These are phyloP conservation scores for Bimuria novae-zelandiae DNA, from an alignment of 2,329 filamentous ascomycete genomes.

Conservation along the genomic window DNA sequence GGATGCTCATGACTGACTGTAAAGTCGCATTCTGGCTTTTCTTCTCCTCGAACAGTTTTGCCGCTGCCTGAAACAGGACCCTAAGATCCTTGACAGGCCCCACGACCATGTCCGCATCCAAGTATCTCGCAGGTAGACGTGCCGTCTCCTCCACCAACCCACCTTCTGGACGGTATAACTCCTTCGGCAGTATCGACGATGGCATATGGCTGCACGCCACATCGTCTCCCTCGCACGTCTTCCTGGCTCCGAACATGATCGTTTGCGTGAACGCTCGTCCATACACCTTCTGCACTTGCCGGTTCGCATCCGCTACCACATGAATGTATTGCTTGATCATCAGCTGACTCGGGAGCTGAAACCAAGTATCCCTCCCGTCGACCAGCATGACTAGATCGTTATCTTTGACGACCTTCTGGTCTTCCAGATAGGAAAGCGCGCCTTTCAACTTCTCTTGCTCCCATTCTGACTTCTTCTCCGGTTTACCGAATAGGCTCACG, in stretches of 20 bases:
- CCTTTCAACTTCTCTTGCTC: slow-evolving; percentile 53
- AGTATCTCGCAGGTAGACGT: slow-evolving; percentile 46
- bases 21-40: slow-evolving; percentile 41
- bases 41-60: slow-evolving; percentile 43
- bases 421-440: slow-evolving; percentile 55
- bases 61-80: slow-evolving; percentile 51
- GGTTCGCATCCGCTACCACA: slow-evolving; percentile 59
- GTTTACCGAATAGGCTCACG: slow-evolving; percentile 50
- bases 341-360: slow-evolving; percentile 67
- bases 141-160: slow-evolving; percentile 44
- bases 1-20: slow-evolving; percentile 54
- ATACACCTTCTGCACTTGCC: slow-evolving; percentile 56
- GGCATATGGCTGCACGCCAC: slow-evolving; percentile 60
- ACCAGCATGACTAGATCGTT: slow-evolving; percentile 67
- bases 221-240: slow-evolving; percentile 56
- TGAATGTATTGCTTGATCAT: slow-evolving; percentile 66
- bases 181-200: slow-evolving; percentile 54
- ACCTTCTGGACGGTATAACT: slow-evolving; percentile 51
- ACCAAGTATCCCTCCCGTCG: slow-evolving; percentile 67
- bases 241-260: slow-evolving; percentile 61
- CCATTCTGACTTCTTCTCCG: slow-evolving; percentile 30
- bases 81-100: slow-evolving; percentile 57
- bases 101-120: slow-evolving; percentile 56
- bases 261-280: slow-evolving; percentile 55
- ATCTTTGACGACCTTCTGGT: slow-evolving; percentile 55